Evolutionary conservation across 2,329 filamentous ascomycete species (phyloP).

Genomic region (Alternaria solani): DNA sequence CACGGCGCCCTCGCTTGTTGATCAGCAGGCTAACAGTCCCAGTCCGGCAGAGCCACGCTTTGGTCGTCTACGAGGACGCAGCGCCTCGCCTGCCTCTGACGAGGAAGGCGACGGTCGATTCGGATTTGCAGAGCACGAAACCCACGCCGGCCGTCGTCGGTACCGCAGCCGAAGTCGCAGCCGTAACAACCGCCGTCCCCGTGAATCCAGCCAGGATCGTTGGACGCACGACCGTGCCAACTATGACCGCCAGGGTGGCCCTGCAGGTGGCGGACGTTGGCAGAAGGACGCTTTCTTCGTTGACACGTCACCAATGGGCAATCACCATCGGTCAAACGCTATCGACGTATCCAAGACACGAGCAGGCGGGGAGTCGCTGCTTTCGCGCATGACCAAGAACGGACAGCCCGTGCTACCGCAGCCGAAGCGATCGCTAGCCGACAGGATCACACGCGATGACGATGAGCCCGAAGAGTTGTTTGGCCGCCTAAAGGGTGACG

Average conservation of each 20-base stretch:
- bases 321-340: conserved; percentile 56
- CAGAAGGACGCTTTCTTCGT: conserved; percentile 36
- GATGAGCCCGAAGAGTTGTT: conserved; percentile 33
- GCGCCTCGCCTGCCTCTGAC: conserved; percentile 63
- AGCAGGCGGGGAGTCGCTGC: conserved; percentile 29
- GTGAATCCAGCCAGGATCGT: conserved; percentile 37
- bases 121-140: conserved; percentile 58
- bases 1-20: not conserved
- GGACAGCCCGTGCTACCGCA: conserved; percentile 36
- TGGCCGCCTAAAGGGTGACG: conserved; percentile 44
- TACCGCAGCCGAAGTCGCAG: conserved; percentile 53
- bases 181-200: conserved; percentile 26
- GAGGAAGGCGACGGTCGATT: conserved; percentile 58
- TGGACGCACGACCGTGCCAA: conserved; percentile 45
- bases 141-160: conserved; percentile 55
- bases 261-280: conserved; percentile 33
- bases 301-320: conserved; percentile 52
- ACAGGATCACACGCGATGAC: conserved; percentile 43
- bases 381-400: conserved; percentile 48
- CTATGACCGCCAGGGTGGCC: conserved; percentile 26
- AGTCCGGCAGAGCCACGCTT: conserved; percentile 45
- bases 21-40: conserved; percentile 11
- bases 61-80: conserved; percentile 65
- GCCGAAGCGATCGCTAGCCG: conserved; percentile 37
- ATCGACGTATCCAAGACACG: conserved; percentile 44